phyloP scores from a whole-genome alignment of 148 eudicot genomes.

The Rhododendron williamsianum region DNA sequence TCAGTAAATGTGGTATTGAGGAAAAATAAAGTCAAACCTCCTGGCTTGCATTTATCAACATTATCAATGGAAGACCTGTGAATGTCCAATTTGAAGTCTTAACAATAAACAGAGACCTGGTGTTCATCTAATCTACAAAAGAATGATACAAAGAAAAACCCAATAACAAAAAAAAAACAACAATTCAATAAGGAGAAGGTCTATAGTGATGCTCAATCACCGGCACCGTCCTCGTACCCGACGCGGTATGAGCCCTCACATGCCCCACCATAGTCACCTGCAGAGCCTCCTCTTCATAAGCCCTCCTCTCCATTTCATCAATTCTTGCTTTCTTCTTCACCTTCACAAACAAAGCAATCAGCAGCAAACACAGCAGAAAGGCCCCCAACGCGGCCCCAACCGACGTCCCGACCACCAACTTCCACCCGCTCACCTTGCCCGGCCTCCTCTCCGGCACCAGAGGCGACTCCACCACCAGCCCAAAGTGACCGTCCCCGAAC shows the following conservation, averaged over 20 bases:
- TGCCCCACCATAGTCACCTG: slow-evolving; percentile 93
- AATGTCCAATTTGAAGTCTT: not conserved
- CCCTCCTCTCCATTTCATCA: slow-evolving; percentile 82
- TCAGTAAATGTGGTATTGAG: not conserved
- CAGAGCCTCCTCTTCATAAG: slow-evolving; percentile 89
- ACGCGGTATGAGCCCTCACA: slow-evolving; percentile 63
- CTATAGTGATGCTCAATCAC: slow-evolving; percentile 51
- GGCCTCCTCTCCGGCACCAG: slow-evolving; percentile 27
- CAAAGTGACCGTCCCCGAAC: slow-evolving; percentile 60
- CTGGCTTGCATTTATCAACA: not conserved
- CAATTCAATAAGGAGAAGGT: slow-evolving; percentile 34
- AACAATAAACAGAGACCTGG: not conserved
- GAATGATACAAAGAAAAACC: not conserved
- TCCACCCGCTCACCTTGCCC: slow-evolving; percentile 45
- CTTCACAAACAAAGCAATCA: slow-evolving; percentile 73
- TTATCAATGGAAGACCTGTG: not conserved
- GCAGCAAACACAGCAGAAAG: slow-evolving; percentile 55
- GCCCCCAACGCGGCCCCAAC: slow-evolving; percentile 83
- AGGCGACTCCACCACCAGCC: slow-evolving; percentile 52
- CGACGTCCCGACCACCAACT: slow-evolving; percentile 56
- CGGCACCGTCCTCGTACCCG: slow-evolving; percentile 56
- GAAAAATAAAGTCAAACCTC: not conserved
- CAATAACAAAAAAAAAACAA: not conserved
- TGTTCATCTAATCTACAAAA: slow-evolving; percentile 19
- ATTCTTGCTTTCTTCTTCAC: slow-evolving; percentile 76